Percentiles rank a stretch among this genome's conserved stretches.
phyloP scores from a whole-genome alignment of 2,329 filamentous ascomycete species.

The Pseudogymnoascus sp. region DNA sequence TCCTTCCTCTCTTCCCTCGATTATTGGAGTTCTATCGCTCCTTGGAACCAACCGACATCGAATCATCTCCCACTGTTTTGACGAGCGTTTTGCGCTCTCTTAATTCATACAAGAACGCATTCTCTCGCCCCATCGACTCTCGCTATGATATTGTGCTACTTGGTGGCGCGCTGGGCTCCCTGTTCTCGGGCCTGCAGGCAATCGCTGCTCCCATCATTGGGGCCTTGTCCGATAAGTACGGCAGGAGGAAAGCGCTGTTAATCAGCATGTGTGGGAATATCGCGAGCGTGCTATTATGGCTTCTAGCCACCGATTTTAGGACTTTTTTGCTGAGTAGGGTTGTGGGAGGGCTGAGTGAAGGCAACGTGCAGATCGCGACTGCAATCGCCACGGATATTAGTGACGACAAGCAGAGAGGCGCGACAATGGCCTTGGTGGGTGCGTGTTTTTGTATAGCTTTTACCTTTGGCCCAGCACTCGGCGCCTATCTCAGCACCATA shows the following conservation, averaged over 20 bases:
- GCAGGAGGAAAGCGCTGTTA: conserved; percentile 76
- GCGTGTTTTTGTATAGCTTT: conserved; percentile 97
- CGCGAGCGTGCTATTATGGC: conserved; percentile 87
- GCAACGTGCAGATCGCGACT: conserved; percentile 91
- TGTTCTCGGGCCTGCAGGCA: conserved; percentile 87
- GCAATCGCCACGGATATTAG: conserved; percentile 96
- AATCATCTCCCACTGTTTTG: conserved; percentile 56
- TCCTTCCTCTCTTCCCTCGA: conserved; percentile 89
- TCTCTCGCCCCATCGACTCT: conserved; percentile 86
- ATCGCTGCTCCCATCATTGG: conserved; percentile 89
- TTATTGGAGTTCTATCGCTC: conserved; percentile 94
- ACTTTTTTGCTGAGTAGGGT: conserved; percentile 92
- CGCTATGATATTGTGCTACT: conserved; percentile 95
- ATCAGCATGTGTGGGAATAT: conserved; percentile 93
- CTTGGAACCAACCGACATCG: conserved; percentile 49
- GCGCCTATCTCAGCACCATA: conserved; percentile 75
- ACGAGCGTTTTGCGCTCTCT: conserved; percentile 72
- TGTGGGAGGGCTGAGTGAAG: conserved; percentile 88
- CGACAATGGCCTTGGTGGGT: conserved; percentile 93
- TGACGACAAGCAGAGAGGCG: conserved; percentile 71
- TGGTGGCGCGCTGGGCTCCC: conserved; percentile 83
- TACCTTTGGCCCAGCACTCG: conserved; percentile 88
- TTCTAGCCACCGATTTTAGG: conserved; percentile 84
- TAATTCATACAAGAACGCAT: conserved; percentile 90
- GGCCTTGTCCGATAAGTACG: conserved; percentile 77